phyloP scores from a whole-genome alignment of 2,329 filamentous ascomycete species.

The Teratosphaeria viscida region DNA sequence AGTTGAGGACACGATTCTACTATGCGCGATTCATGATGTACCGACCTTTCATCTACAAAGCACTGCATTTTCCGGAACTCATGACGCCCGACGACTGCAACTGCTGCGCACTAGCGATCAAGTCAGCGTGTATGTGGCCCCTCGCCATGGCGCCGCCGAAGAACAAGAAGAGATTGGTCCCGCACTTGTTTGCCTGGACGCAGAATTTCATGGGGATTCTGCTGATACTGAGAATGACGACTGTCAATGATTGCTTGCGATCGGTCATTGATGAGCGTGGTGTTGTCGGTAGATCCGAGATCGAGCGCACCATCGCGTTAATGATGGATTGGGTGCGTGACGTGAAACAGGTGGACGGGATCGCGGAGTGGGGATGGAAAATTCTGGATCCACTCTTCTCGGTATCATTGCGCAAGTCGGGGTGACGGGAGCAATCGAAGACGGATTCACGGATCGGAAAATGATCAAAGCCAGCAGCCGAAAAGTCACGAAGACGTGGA shows the following conservation, averaged over 20 bases:
- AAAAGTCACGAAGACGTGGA: not conserved
- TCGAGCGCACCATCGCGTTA: slow-evolving; percentile 41
- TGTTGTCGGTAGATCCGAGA: slow-evolving; percentile 37
- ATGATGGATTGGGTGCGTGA: slow-evolving; percentile 53
- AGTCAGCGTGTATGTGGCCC: slow-evolving; percentile 50
- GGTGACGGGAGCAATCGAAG: not conserved
- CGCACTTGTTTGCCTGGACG: slow-evolving; percentile 51
- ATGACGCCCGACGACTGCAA: slow-evolving; percentile 45
- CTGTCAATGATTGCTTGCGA: slow-evolving; percentile 40
- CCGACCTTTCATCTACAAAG: slow-evolving; percentile 50
- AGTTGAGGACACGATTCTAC: slow-evolving; percentile 49
- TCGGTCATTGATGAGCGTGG: slow-evolving; percentile 36
- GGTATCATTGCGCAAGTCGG: not conserved
- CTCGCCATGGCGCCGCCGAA: slow-evolving; percentile 47
- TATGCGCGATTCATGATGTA: slow-evolving; percentile 49
- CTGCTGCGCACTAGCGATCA: slow-evolving; percentile 47
- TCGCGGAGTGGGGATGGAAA: slow-evolving; percentile 48
- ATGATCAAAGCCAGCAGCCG: not conserved
- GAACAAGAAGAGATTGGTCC: slow-evolving; percentile 48
- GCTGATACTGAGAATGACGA: slow-evolving; percentile 45
- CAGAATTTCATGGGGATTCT: slow-evolving; percentile 52
- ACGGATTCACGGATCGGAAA: not conserved
- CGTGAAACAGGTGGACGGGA: slow-evolving; percentile 43
- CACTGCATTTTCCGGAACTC: slow-evolving; percentile 45
- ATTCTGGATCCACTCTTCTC: slow-evolving; percentile 37